phyloP scores from a whole-genome alignment of 192 early-diverging fungal species.

The Umbelopsis isabellina region DNA sequence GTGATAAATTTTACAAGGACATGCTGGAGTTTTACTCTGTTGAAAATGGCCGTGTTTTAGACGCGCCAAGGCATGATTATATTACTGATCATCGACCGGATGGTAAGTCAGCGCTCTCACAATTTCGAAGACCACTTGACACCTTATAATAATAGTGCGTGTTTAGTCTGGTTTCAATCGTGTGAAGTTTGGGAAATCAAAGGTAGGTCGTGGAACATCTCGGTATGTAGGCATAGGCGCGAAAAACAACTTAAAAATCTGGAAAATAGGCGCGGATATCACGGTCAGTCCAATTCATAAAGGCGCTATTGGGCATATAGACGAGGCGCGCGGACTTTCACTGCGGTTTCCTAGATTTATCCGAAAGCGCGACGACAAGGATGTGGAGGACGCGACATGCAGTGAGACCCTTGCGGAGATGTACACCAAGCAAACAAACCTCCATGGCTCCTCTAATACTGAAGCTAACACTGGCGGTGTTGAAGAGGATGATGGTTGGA shows the following conservation, averaged over 20 bases:
- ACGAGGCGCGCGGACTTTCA: conserved; percentile 63
- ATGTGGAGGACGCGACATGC: conserved; percentile 77
- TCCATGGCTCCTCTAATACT: not conserved
- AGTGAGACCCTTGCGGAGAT: conserved; percentile 62
- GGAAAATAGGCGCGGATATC: conserved; percentile 64
- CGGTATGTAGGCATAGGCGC: not conserved
- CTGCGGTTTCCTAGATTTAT: conserved; percentile 89
- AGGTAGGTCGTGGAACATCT: conserved; percentile 38
- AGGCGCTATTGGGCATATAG: conserved; percentile 71
- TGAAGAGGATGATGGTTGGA: conserved; percentile 6
- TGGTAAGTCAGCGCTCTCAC: conserved; percentile 24
- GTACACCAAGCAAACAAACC: conserved; percentile 28
- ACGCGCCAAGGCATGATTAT: conserved; percentile 27
- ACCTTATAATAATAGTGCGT: not conserved
- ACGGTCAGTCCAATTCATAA: conserved; percentile 86
- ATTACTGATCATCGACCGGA: conserved; percentile 26
- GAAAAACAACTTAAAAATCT: not conserved
- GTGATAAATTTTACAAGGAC: conserved; percentile 35
- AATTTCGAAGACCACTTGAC: not conserved
- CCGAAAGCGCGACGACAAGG: conserved; percentile 85
- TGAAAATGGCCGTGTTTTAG: conserved; percentile 20
- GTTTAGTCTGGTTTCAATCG: conserved; percentile 81
- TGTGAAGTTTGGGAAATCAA: conserved; percentile 88
- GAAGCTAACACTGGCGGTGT: not conserved
- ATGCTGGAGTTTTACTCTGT: conserved; percentile 21